Evolutionary conservation across 352 stramenopile genomes (phyloP), one percentile per base, ranked within the genome.

Genomic region (Pythium apleroticum): DNA sequence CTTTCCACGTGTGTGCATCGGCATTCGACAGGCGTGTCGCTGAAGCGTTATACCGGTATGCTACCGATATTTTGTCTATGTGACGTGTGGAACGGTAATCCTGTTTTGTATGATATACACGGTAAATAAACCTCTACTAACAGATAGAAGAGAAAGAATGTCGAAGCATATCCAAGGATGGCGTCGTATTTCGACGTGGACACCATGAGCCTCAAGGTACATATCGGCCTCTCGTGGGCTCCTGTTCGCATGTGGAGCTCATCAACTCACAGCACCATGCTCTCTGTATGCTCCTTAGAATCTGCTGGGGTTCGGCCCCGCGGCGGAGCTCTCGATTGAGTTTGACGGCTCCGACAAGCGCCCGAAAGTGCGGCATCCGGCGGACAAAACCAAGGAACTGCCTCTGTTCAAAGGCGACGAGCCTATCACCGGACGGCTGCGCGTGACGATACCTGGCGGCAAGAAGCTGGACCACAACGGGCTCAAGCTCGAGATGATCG

Each of bases 381-480:
- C 57, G 39, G 60, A 72, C 49, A 77, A 80, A 52, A 55, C 53
- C 24, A 65, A 53, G 19, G 68, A 86, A 20, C 63, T 90, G 56
- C 76, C 79, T 41, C 72, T 93, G 61, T 89, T 86, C 52, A 66
- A 66, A 14, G 62, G 65, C 11, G 74, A 85, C 41, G 82, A 93
- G 57, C 65, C 68, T 14, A 71, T 98, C 59, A 78, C 62, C 5
- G 92, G 92, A 4, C 55, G 68, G 9, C 74, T 97, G 22, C 76
- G 75, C 15, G 78, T 97, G 20, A 52, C 69, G 27, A 69, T 99
- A 9, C 80, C 93, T 11, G 76, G 79, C 22, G 90, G 89, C 24
- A 98, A 98, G 71, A 97, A 93, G 37, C 73, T 98, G 22, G 96
- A 99, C 68, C 96, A 99, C 77, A 82, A 93, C 9, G 97, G 97